These are phyloP conservation scores for Westerdykella aurantiaca DNA, from an alignment of 2,329 filamentous ascomycete genomes.

Conservation along the genomic window DNA sequence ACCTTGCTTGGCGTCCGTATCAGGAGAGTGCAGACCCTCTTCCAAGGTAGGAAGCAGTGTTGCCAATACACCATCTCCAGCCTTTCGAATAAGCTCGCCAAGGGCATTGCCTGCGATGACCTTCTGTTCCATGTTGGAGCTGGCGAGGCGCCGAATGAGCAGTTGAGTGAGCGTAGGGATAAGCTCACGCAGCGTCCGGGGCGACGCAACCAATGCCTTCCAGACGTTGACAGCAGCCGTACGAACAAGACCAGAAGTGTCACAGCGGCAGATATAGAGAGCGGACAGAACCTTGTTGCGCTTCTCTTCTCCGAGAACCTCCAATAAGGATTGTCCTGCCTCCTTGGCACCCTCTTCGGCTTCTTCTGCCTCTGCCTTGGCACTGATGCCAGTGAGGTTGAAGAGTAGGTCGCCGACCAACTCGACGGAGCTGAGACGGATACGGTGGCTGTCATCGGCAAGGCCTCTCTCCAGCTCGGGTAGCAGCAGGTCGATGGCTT, in stretches of 20 bases:
- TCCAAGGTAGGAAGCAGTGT: constrained; percentile 86
- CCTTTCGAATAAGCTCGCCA: constrained; percentile 93
- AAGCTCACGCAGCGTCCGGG: constrained; percentile 87
- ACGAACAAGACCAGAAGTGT: constrained; percentile 87
- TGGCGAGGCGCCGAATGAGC: constrained; percentile 87
- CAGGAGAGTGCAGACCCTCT: constrained; percentile 82
- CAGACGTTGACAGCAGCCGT: constrained; percentile 87
- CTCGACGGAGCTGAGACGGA: constrained; percentile 96
- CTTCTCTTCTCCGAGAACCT: constrained; percentile 91
- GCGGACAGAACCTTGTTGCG: constrained; percentile 96
- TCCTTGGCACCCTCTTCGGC: constrained; percentile 78
- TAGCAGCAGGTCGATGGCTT: constrained; percentile 86
- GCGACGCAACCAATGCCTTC: constrained; percentile 93
- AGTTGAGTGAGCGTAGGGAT: constrained; percentile 92
- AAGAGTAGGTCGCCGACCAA: constrained; percentile 94
- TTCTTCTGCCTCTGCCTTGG: constrained; percentile 67
- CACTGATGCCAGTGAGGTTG: constrained; percentile 91
- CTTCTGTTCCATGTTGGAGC: constrained; percentile 97
- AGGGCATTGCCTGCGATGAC: constrained; percentile 96
- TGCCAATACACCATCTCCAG: constrained; percentile 85
- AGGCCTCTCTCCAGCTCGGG: constrained; percentile 93
- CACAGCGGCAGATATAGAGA: constrained; percentile 93
- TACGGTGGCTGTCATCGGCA: constrained; percentile 95
- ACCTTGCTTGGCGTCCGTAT: constrained; percentile 90
- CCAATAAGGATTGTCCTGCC: constrained; percentile 85